A percentile compares a stretch with the other conserved stretches of the same genome.
Evolutionary conservation across 768 basidiomycete species (phyloP).

Genomic region (Xanthoconium purpureum): DNA sequence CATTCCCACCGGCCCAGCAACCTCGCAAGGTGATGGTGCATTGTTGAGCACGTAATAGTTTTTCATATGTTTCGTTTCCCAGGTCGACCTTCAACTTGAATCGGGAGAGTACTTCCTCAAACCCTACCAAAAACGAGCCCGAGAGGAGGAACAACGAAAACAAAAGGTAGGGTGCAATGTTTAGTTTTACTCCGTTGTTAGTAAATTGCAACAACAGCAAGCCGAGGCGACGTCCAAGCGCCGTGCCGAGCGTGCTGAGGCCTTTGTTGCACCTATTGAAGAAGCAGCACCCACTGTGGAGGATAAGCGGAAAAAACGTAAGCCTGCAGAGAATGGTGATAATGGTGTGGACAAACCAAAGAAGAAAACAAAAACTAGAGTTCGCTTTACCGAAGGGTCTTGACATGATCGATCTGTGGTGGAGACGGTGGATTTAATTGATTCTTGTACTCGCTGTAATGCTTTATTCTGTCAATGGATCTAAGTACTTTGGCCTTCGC

Average conservation of each 20-base stretch:
- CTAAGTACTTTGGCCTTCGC: neutral
- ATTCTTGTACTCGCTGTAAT: constrained; percentile 4
- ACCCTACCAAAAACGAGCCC: constrained; percentile 75
- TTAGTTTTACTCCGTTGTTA: neutral
- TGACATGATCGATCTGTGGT: constrained; percentile 2
- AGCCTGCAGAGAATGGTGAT: constrained; percentile 42
- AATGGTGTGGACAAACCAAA: constrained; percentile 38
- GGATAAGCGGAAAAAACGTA: constrained; percentile 64
- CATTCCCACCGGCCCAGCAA: constrained; percentile 93
- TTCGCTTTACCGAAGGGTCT: constrained; percentile 16
- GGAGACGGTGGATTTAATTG: neutral
- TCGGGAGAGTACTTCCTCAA: constrained; percentile 99
- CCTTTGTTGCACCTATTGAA: constrained; percentile 86
- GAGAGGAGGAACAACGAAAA: constrained; percentile 66
- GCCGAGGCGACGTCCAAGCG: constrained; percentile 66
- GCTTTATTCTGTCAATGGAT: too few species aligned
- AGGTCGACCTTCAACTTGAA: constrained; percentile 93
- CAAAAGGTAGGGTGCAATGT: constrained; percentile 50
- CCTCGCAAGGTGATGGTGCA: constrained; percentile 75
- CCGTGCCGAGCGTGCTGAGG: constrained; percentile 79
- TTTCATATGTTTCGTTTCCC: constrained; percentile 6
- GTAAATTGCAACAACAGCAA: constrained; percentile 54
- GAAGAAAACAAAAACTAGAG: constrained; percentile 33
- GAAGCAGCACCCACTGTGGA: constrained; percentile 67
- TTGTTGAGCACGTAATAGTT: neutral